phyloP scores from a whole-genome alignment of 371 early-diverging fungal species.

The Mortierella sp. region DNA sequence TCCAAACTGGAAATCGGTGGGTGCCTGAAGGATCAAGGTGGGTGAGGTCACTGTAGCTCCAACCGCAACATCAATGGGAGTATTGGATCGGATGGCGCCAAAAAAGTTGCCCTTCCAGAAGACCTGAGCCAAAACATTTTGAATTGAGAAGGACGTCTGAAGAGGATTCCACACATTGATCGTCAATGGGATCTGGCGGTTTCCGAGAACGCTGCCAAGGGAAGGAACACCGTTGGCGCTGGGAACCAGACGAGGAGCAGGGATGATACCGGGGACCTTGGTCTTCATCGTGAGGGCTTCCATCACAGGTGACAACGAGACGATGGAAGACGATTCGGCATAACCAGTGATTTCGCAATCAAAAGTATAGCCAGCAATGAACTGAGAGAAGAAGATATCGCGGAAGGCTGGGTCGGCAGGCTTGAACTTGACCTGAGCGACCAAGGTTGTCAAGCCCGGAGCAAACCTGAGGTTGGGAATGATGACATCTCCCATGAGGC shows the following conservation, averaged over 20 bases:
- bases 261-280: constrained; percentile 60
- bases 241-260: constrained; percentile 25
- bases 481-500: constrained; percentile 49
- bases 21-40: constrained; percentile 26
- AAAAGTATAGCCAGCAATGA: constrained; percentile 60
- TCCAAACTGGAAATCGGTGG: constrained; percentile 32
- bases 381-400: constrained; percentile 57
- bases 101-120: constrained; percentile 36
- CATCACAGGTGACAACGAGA: constrained; percentile 56
- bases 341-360: constrained; percentile 57
- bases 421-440: constrained; percentile 56
- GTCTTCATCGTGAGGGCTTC: constrained; percentile 53
- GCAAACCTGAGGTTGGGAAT: constrained; percentile 56
- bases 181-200: constrained; percentile 38
- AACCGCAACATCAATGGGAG: constrained; percentile 19
- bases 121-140: constrained; percentile 19
- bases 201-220: constrained; percentile 33
- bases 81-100: constrained; percentile 13
- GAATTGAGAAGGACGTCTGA: constrained; percentile 17
- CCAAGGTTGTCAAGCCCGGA: constrained; percentile 57
- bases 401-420: constrained; percentile 57
- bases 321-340: constrained; percentile 55
- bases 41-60: constrained; percentile 26
- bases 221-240: constrained; percentile 21
- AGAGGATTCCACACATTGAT: constrained; percentile 26